Evolutionary conservation across 1,284 basidiomycete genomes (phyloP).

Genomic region (Mycena citricolor): DNA sequence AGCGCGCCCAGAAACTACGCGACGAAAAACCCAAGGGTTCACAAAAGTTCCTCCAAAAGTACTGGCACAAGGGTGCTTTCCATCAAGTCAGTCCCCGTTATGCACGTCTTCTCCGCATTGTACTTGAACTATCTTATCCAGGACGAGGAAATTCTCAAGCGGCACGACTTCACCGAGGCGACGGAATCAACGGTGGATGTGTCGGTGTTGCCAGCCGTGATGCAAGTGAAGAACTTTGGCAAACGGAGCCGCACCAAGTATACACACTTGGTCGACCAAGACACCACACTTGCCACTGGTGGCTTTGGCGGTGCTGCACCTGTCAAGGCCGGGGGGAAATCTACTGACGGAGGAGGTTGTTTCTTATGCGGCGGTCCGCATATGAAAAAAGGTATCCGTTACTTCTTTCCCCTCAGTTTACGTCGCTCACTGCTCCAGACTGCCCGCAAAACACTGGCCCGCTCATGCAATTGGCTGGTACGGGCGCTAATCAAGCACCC

Average conservation of each 20-base stretch:
- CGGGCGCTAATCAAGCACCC: slow-evolving; percentile 49
- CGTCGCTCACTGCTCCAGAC: slow-evolving; percentile 41
- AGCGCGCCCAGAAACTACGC: slow-evolving; percentile 76
- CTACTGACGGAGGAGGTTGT: slow-evolving; percentile 68
- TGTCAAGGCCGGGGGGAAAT: slow-evolving; percentile 56
- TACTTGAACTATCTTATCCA: slow-evolving; percentile 33
- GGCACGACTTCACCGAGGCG: slow-evolving; percentile 86
- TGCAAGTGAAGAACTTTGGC: slow-evolving; percentile 98
- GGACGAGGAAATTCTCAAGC: slow-evolving; percentile 87
- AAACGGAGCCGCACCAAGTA: slow-evolving; percentile 92
- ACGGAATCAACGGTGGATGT: slow-evolving; percentile 88
- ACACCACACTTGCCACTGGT: slow-evolving; percentile 69
- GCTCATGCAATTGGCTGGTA: slow-evolving; percentile 40
- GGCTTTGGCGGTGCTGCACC: slow-evolving; percentile 69
- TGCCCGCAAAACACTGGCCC: slow-evolving; percentile 71
- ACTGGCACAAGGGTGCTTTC: slow-evolving; percentile 99
- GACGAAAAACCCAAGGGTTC: slow-evolving; percentile 85
- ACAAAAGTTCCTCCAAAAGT: slow-evolving; percentile 95
- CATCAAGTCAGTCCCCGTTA: slow-evolving; percentile 66
- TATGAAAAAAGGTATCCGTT: slow-evolving; percentile 82
- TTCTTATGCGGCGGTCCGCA: slow-evolving; percentile 92
- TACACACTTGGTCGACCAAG: slow-evolving; percentile 93
- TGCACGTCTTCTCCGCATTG: neutral
- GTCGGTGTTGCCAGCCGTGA: slow-evolving; percentile 84
- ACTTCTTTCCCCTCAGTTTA: neutral